Evolutionary conservation across 1,284 basidiomycete genomes (phyloP).

Genomic region (Phenoliferia sp.): DNA sequence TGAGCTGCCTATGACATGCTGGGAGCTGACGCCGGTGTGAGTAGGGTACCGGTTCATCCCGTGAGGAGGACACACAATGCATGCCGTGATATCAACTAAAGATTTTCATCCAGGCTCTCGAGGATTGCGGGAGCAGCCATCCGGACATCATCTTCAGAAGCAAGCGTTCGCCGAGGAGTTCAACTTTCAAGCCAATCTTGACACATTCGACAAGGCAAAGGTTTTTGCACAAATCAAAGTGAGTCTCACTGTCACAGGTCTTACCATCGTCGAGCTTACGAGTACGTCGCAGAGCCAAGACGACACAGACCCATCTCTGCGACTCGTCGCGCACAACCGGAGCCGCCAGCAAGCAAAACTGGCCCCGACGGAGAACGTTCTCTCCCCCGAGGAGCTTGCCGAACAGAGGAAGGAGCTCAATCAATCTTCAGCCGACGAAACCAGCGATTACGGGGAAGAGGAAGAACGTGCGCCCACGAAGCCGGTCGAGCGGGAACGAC

Average conservation of each 20-base stretch:
- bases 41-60: background rate
- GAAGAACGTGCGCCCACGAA: background rate
- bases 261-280: background rate
- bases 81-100: background rate
- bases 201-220: conserved; percentile 31
- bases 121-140: background rate
- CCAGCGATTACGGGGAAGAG: conserved; percentile 3
- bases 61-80: background rate
- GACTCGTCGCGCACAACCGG: conserved; percentile 36
- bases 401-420: conserved; percentile 5
- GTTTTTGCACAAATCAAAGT: conserved; percentile 32
- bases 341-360: conserved; percentile 20
- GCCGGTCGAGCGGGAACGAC: conserved; percentile 1
- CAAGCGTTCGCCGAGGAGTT: conserved; percentile 32
- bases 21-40: background rate
- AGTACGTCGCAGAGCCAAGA: conserved; percentile 21
- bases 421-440: conserved; percentile 5
- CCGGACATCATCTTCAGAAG: background rate
- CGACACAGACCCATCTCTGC: conserved; percentile 30
- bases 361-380: conserved; percentile 17
- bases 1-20: background rate
- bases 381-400: conserved; percentile 20
- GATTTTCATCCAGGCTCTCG: background rate
- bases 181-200: conserved; percentile 27
- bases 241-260: background rate